Conservation (phyloP, 805 yeast species). For the Saccharomycopsis lassenensis region DNA sequence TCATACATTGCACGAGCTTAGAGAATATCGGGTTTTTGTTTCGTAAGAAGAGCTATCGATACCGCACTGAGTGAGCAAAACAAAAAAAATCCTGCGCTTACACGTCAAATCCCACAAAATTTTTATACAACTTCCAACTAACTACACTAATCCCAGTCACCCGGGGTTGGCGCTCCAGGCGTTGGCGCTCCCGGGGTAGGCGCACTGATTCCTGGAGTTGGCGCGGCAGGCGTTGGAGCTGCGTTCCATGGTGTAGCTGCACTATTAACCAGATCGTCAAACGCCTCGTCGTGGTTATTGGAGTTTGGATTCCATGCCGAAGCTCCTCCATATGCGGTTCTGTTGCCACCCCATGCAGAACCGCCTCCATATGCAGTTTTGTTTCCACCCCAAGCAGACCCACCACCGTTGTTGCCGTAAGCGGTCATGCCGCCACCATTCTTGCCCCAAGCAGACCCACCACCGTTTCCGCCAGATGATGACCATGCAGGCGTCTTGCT, state of each 20-base stretch:
- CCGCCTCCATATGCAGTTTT: constrained; percentile 39
- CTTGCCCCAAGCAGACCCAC: constrained; percentile 39
- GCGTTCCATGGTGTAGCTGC: constrained; percentile 35
- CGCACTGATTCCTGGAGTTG: constrained; percentile 24
- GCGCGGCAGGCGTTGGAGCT: constrained; percentile 28
- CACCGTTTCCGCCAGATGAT: constrained; percentile 25
- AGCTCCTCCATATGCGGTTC: constrained; percentile 30
- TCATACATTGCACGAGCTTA: too few species aligned
- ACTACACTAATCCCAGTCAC: too few species aligned
- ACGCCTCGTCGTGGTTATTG: constrained; percentile 21
- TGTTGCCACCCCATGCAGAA: constrained; percentile 33
- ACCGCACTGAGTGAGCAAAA: too few species aligned
- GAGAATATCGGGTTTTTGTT: too few species aligned
- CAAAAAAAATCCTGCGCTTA: too few species aligned
- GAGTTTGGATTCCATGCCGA: constrained; percentile 28
- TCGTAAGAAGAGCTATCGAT: too few species aligned
- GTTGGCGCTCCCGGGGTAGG: constrained; percentile 30
- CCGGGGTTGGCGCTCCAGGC: too few species aligned
- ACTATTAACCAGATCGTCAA: constrained; percentile 27
- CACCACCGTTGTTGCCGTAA: constrained; percentile 29
- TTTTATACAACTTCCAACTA: too few species aligned
- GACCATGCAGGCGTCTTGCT: constrained; percentile 28
- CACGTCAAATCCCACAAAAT: too few species aligned
- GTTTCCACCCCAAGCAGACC: constrained; percentile 38
- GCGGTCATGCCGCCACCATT: constrained; percentile 29